Percentiles rank a stretch among this genome's conserved stretches.
These are phyloP conservation scores for Lactarius trivialis DNA, from an alignment of 768 basidiomycete genomes.

Conservation along the genomic window DNA sequence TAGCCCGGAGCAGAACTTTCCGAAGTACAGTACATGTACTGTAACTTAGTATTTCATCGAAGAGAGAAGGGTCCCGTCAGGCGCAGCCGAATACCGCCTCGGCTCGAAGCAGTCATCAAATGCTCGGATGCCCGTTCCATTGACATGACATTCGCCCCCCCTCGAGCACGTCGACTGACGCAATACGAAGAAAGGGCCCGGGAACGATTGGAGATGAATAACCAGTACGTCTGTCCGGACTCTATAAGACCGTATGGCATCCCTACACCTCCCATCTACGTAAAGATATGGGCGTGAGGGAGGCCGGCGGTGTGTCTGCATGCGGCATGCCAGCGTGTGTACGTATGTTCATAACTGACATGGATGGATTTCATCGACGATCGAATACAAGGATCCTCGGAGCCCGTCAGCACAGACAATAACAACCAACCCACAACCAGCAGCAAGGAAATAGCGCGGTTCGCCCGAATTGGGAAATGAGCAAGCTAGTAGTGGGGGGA, in stretches of 20 bases:
- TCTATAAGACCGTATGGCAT: neutral
- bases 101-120: conserved; percentile 1
- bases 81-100: conserved; percentile 16
- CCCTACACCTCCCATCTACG: neutral
- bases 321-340: too few relatives aligned
- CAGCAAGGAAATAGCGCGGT: too few relatives aligned
- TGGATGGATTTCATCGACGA: too few relatives aligned
- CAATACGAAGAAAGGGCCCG: neutral
- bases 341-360: too few relatives aligned
- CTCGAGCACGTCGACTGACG: neutral
- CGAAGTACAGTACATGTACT: neutral
- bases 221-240: neutral
- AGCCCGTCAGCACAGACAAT: too few relatives aligned
- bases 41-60: neutral
- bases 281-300: too few relatives aligned
- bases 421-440: too few relatives aligned
- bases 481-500: neutral
- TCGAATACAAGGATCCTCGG: too few relatives aligned
- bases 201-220: neutral
- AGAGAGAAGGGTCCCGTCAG: neutral
- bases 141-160: conserved; percentile 11
- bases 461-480: too few relatives aligned
- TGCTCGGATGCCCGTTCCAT: conserved; percentile 1
- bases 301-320: too few relatives aligned
- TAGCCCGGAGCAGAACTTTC: neutral